A percentile compares a stretch with the other conserved stretches of the same genome.
Evolutionary conservation across 176 grass and related monocot genomes (phyloP).

Genomic region (sorghum (Sorghum bicolor)): DNA sequence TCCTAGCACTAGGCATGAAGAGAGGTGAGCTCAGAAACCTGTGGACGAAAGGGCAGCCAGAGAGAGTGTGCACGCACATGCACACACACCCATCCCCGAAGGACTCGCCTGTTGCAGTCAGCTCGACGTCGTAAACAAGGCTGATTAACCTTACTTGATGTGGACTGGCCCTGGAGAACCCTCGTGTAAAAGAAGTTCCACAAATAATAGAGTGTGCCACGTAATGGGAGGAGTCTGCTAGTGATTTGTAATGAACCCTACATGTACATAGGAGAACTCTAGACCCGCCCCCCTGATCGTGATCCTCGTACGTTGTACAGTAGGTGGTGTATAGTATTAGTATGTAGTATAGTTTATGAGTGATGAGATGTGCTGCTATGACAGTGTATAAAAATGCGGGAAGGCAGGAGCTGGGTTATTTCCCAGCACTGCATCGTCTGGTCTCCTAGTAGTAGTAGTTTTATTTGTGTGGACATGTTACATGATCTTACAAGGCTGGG

Average conservation of each 20-base stretch:
- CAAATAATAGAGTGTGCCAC: not conserved
- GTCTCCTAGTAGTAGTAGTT: no score
- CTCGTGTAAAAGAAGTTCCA: not conserved
- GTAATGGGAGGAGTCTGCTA: not conserved
- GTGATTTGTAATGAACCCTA: conserved; percentile 2
- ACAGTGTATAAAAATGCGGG: not conserved
- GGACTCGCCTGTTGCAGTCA: not conserved
- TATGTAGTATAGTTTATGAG: not conserved
- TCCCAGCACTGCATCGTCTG: not conserved
- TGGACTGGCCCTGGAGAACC: conserved; percentile 1
- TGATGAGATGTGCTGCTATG: not conserved
- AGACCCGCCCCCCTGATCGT: not conserved
- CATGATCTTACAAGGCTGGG: not conserved
- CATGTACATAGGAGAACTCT: not conserved
- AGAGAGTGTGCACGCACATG: conserved; percentile 65
- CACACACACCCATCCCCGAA: conserved; percentile 23
- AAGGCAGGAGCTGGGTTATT: not conserved
- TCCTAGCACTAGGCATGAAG: conserved; percentile 64
- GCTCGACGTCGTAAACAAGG: not conserved
- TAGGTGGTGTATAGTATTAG: not conserved
- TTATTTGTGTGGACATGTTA: not conserved
- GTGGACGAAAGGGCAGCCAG: conserved; percentile 81
- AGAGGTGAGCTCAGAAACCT: conserved; percentile 81
- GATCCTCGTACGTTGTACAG: not conserved
- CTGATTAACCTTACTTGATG: not conserved